phyloP scores from a whole-genome alignment of 352 stramenopile genomes.

The Phytophthora palmivora region DNA sequence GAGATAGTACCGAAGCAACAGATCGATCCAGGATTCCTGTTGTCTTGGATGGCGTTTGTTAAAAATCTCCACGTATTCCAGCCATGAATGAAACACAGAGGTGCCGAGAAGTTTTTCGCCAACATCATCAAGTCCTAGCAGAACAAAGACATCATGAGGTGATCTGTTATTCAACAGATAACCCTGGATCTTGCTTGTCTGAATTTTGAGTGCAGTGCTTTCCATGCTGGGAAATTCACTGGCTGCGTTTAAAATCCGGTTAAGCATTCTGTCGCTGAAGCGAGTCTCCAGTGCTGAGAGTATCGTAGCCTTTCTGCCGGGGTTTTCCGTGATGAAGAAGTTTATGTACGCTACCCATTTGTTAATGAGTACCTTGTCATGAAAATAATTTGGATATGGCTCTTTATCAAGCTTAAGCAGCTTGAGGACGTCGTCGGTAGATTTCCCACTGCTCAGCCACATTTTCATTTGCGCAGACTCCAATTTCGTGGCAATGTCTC shows the following conservation, averaged over 20 bases:
- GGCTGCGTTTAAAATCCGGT: background rate
- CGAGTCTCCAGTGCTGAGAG: background rate
- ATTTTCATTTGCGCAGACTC: background rate
- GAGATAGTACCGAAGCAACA: too few species aligned
- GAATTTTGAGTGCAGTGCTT: background rate
- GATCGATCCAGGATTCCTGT: background rate
- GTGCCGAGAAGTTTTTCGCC: background rate
- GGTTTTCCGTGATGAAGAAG: too few species aligned
- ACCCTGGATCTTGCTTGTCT: background rate
- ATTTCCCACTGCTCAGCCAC: background rate
- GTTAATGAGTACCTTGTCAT: background rate
- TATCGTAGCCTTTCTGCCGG: background rate
- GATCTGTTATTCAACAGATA: background rate
- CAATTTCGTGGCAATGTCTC: background rate
- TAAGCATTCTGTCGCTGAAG: background rate
- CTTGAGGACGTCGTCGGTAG: background rate
- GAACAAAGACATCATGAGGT: background rate
- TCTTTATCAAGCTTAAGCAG: background rate
- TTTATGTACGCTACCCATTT: background rate
- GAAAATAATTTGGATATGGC: background rate
- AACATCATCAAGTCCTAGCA: background rate
- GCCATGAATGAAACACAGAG: background rate
- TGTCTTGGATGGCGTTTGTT: background rate
- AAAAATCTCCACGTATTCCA: conserved; percentile 1
- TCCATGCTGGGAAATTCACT: background rate